Base-by-base conservation (phyloP, 2,329 filamentous ascomycete species). In the Pseudopyricularia cyperi region DNA sequence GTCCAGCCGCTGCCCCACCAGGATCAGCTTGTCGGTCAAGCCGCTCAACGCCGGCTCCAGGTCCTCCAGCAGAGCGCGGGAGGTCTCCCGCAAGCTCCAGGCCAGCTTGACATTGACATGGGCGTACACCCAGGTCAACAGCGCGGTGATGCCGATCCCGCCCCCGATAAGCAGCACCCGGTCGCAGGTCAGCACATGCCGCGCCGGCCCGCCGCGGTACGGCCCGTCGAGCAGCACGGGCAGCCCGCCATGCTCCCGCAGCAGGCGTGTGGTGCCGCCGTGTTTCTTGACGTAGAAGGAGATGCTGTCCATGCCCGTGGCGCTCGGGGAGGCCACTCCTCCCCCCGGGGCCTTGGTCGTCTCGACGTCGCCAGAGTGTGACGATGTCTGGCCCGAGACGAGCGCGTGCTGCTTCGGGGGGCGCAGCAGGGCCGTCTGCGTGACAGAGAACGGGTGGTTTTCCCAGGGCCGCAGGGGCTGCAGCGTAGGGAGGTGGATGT, bases 331-430 rank as follows among this genome's bases (percentile, higher is more conserved):
- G 30, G 28, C 8, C 42, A 19, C 42, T 3, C 19, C 14, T 22
- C 22, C 17, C 8, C 15, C 9, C 28, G 28, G 17, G 6, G 34
- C 12, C 11, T 19, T 26, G 15, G 24, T 17, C 6, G 22, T 37
- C 30, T 42, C 48, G 12, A 14, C 33, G 19, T 50, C 34, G 5
- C 14, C 34, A 28, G 48, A 39, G 48, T 63, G 54, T 46, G 61
- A 24, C n/a, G 56, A 48, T 12, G 64, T 66, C 26, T 60, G 59
- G 2, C 65, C 54, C 24, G 74, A 57, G 1, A 71, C 75, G 57
- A 79, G 78, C 0, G 75, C 75, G 57, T 79, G 76, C 46, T 74
- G 77, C 58, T 78, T 73, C 75, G 76, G 58, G 74, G 15, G 19
- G 26, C 49, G 44, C 48, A 64, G 53, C 46, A 61, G 17, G 15